Percentiles rank a stretch among this genome's conserved stretches.
These are phyloP conservation scores for Gossypium stocksii DNA, from an alignment of 345 rosid genomes.

Conservation along the genomic window DNA sequence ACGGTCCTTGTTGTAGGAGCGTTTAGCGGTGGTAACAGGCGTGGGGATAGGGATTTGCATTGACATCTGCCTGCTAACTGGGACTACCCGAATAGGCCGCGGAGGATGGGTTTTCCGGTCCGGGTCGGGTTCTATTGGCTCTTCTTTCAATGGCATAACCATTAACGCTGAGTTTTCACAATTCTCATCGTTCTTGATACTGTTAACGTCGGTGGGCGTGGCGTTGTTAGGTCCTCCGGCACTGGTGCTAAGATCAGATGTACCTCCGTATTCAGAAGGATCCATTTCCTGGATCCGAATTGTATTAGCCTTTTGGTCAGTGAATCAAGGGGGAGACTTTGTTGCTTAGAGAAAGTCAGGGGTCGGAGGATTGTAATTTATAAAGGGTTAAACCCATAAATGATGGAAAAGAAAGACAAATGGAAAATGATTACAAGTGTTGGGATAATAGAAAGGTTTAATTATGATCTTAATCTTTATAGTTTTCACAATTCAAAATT, in stretches of 20 bases:
- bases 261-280: constrained; percentile 27
- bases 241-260: constrained; percentile 43
- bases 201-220: neutral
- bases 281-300: constrained; percentile 13
- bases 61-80: constrained; percentile 12
- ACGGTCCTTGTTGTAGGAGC: constrained; percentile 59
- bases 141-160: constrained; percentile 34
- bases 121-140: constrained; percentile 27
- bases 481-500: too few relatives aligned
- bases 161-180: constrained; percentile 21
- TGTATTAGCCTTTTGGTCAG: neutral
- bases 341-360: neutral
- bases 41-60: constrained; percentile 15
- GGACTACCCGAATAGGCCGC: constrained; percentile 13
- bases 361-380: neutral
- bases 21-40: constrained; percentile 17
- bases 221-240: constrained; percentile 21
- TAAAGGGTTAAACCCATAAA: neutral
- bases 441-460: neutral
- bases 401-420: neutral
- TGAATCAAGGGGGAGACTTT: neutral
- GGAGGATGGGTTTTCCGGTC: constrained; percentile 2
- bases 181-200: neutral
- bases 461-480: too few relatives aligned
- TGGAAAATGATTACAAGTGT: neutral